Evolutionary conservation across 768 basidiomycete species (phyloP).

Genomic region (Pisolithus marmoratus): DNA sequence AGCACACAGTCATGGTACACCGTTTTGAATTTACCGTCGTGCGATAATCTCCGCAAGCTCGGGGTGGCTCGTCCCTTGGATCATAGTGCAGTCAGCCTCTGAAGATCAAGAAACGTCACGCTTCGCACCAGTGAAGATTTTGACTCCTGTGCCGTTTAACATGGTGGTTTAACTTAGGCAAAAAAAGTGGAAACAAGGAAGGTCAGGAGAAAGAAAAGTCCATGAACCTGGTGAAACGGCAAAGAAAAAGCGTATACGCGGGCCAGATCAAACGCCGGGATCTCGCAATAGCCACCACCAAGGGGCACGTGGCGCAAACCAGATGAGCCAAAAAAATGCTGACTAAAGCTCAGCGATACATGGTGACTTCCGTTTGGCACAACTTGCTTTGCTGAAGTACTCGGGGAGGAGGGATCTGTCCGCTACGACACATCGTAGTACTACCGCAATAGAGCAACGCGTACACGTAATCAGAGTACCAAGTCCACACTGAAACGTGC

Average conservation of each 20-base stretch:
- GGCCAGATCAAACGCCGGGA: neutral
- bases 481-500: neutral
- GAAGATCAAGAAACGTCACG: conserved; percentile 1
- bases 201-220: conserved; percentile 7
- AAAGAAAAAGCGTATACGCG: neutral
- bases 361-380: no score
- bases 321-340: no score
- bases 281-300: neutral
- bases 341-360: no score
- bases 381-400: no score
- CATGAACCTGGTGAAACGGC: conserved; percentile 6
- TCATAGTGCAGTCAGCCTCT: neutral
- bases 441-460: no score
- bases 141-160: conserved; percentile 54
- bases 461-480: neutral
- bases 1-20: neutral
- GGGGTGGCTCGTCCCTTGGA: conserved; percentile 86
- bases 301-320: conserved; percentile 2
- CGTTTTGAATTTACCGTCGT: conserved; percentile 55
- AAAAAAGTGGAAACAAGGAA: neutral
- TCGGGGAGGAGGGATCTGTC: no score
- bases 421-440: no score
- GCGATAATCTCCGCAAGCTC: conserved; percentile 93
- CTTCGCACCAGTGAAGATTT: conserved; percentile 51
- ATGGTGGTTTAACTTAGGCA: conserved; percentile 26